Evolutionary conservation across 2,329 filamentous ascomycete genomes (phyloP).

Genomic region (Phymatotrichopsis omnivora): DNA sequence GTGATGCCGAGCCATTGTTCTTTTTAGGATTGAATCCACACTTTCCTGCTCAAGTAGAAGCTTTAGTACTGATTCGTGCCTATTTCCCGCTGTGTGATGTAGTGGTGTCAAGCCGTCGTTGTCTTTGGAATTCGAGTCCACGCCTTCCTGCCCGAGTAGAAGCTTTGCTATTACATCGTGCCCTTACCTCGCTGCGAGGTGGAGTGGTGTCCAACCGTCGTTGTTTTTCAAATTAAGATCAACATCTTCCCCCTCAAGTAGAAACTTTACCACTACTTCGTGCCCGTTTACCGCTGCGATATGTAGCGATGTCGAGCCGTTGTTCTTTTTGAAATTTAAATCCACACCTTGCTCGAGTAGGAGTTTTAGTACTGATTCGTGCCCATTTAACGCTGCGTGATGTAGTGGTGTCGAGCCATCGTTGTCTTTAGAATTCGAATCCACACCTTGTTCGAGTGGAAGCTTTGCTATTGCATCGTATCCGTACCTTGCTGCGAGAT

Average conservation of each 20-base stretch:
- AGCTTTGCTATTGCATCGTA: slow-evolving; percentile 1
- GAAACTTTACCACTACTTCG: slow-evolving; percentile 1
- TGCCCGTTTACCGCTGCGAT: neutral
- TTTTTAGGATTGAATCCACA: too few species aligned
- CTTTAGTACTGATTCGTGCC: slow-evolving; percentile 22
- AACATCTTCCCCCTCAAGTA: slow-evolving; percentile 6
- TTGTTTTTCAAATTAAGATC: slow-evolving; percentile 1
- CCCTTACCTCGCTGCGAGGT: neutral
- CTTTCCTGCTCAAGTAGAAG: slow-evolving; percentile 14
- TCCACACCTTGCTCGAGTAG: slow-evolving; percentile 5
- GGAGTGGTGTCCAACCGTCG: neutral
- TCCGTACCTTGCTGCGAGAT: slow-evolving; percentile 9
- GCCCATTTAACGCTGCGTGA: slow-evolving; percentile 3
- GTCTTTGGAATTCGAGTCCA: slow-evolving; percentile 25
- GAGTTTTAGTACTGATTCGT: neutral
- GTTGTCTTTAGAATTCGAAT: neutral
- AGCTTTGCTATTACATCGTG: neutral
- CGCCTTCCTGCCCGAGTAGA: slow-evolving; percentile 7
- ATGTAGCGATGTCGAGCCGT: slow-evolving; percentile 5
- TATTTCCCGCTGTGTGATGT: slow-evolving; percentile 24
- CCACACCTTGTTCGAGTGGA: slow-evolving; percentile 11
- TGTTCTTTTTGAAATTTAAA: neutral
- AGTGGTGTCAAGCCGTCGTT: slow-evolving; percentile 23
- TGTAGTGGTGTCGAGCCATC: slow-evolving; percentile 10
- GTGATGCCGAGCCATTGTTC: slow-evolving; percentile 12